Base-by-base conservation (phyloP, 2,329 filamentous ascomycete genomes). In the Paraphoma sp. region DNA sequence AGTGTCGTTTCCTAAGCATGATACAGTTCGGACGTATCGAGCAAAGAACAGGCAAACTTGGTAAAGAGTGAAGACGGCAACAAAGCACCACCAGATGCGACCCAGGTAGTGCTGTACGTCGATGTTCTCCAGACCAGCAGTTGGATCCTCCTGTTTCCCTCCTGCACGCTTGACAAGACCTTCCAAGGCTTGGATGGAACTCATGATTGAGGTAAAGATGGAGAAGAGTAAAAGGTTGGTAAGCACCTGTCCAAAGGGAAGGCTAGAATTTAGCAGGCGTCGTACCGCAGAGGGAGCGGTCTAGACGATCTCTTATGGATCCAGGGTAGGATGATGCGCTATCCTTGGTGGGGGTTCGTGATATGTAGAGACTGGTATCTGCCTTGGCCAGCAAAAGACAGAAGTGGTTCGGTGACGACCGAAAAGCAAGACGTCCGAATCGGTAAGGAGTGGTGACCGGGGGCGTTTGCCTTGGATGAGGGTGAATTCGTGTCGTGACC, bases 1-100 rank as follows among this genome's bases (percentile, higher is more conserved):
- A 1, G 83, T 89, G 62, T 91, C 89, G 78, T 92, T 92, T 79
- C 86, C 89, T 63, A 97, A 84, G 69, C 88, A 92, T 42, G 89
- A 84, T 44, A 96, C 82, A 28, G 86, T 89, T 61, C 93, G 87
- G 38, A 93, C 80, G 70, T 95, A 89, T 64, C 84, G 86, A 55
- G 86, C 80, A 54, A 90, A 78, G 52, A 84, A 82, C 48, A 87
- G 82, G 52, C 81, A 77, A 60, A 88, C 75, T 59, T 89, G 87
- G 85, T 91, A 94, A 60, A 88, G 65, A 61, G 91, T 82, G 66
- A 93, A 81, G 48, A 83, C 82, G 36, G 76, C 82, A 11, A 89
- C 84, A 49, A 93, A 81, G 48, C 83, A 83, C 51, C 86, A 86
- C 74, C 90, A 87, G 60, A 76, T 76, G 52, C 67, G 69, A 38